A percentile compares a stretch with the other conserved stretches of the same genome.
Evolutionary conservation across 2,329 filamentous ascomycete species (phyloP).

Genomic region (Rosellinia necatrix): DNA sequence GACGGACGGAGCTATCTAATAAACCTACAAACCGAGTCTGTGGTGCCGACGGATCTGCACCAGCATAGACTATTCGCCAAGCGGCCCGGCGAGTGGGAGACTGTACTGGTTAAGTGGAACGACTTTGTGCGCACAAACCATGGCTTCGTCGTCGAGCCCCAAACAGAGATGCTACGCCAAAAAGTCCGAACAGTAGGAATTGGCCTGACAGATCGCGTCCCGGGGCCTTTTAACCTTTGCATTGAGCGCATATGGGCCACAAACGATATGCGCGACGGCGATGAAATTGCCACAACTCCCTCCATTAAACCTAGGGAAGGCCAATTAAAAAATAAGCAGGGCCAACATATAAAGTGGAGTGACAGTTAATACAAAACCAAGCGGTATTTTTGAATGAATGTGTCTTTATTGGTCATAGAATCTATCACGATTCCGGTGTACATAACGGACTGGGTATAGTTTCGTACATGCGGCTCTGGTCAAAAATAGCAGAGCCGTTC

Average conservation of each 20-base stretch:
- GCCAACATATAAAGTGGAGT: constrained; percentile 49
- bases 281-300: constrained; percentile 32
- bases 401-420: constrained; percentile 8
- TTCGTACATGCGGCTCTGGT: constrained; percentile 11
- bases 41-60: constrained; percentile 93
- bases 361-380: constrained; percentile 30
- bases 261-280: constrained; percentile 59
- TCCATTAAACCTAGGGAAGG: constrained; percentile 34
- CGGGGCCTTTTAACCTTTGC: constrained; percentile 85
- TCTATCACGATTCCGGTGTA: constrained; percentile 11
- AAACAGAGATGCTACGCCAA: constrained; percentile 84
- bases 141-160: constrained; percentile 89
- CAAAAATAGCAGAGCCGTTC: constrained; percentile 7
- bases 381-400: constrained; percentile 1
- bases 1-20: constrained; percentile 93
- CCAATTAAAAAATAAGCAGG: constrained; percentile 48
- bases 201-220: constrained; percentile 84
- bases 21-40: constrained; percentile 92
- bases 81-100: constrained; percentile 88
- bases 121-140: constrained; percentile 96
- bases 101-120: constrained; percentile 85
- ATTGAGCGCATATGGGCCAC: constrained; percentile 92
- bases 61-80: constrained; percentile 87
- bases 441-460: constrained; percentile 21
- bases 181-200: constrained; percentile 86